A percentile compares a stretch with the other conserved stretches of the same genome.
These are phyloP conservation scores for Aspergillus costaricaensis DNA, from an alignment of 2,329 filamentous ascomycete genomes.

Conservation along the genomic window DNA sequence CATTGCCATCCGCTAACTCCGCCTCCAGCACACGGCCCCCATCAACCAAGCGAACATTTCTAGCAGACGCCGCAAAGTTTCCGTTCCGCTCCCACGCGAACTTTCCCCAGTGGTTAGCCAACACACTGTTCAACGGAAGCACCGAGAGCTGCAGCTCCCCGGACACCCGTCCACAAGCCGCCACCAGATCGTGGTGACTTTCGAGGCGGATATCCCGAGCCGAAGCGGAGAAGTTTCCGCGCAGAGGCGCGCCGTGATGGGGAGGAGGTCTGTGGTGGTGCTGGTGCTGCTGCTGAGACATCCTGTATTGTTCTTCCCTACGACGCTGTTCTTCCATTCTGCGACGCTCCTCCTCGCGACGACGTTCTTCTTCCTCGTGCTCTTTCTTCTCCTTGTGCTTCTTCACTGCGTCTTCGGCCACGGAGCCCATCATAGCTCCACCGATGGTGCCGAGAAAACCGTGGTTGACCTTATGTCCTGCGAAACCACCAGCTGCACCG, in stretches of 20 bases:
- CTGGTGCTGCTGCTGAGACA: not conserved
- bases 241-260: not conserved
- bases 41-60: conserved; percentile 32
- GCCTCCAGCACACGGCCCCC: conserved; percentile 37
- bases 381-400: conserved; percentile 38
- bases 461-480: conserved; percentile 49
- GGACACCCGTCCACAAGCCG: conserved; percentile 33
- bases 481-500: conserved; percentile 47
- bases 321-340: conserved; percentile 3
- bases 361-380: conserved; percentile 12
- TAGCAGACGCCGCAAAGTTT: conserved; percentile 40
- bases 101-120: conserved; percentile 40
- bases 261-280: not conserved
- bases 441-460: conserved; percentile 50
- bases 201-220: conserved; percentile 38
- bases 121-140: conserved; percentile 40
- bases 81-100: conserved; percentile 40
- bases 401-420: conserved; percentile 48
- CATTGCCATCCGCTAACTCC: conserved; percentile 37
- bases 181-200: conserved; percentile 38
- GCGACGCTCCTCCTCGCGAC: conserved; percentile 11
- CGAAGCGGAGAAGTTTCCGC: conserved; percentile 43
- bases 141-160: conserved; percentile 35
- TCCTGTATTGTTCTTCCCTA: not conserved
- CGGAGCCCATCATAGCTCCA: conserved; percentile 47